Percentiles rank a stretch among this genome's conserved stretches.
phyloP scores from a whole-genome alignment of 1,284 basidiomycete species.

The Cerioporus squamosus region DNA sequence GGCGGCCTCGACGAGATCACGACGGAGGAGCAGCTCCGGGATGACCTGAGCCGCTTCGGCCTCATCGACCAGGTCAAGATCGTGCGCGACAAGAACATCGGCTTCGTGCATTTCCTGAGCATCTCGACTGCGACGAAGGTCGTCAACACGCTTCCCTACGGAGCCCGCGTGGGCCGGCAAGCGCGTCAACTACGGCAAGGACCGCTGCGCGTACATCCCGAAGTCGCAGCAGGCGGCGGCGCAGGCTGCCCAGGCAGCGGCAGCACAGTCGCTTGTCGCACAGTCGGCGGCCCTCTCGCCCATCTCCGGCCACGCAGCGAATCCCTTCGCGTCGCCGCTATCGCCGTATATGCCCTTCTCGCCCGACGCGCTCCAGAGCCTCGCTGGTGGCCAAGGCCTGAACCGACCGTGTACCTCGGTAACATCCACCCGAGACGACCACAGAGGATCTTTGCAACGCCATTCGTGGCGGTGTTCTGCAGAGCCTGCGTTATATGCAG shows the following conservation, averaged over 20 bases:
- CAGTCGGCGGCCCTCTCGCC: slow-evolving; percentile 52
- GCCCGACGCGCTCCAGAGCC: slow-evolving; percentile 47
- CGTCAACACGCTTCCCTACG: slow-evolving; percentile 83
- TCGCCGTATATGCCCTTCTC: slow-evolving; percentile 64
- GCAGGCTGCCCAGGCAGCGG: slow-evolving; percentile 81
- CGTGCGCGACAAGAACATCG: slow-evolving; percentile 96
- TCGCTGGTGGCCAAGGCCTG: slow-evolving; percentile 55
- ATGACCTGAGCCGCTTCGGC: slow-evolving; percentile 89
- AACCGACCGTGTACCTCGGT: slow-evolving; percentile 94
- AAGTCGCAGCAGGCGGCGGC: slow-evolving; percentile 87
- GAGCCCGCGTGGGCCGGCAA: slow-evolving; percentile 94
- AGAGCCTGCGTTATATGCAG: slow-evolving; percentile 89
- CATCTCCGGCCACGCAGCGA: slow-evolving; percentile 29
- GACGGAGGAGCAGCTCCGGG: slow-evolving; percentile 88
- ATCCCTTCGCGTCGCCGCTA: slow-evolving; percentile 49
- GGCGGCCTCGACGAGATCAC: slow-evolving; percentile 87
- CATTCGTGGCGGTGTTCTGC: slow-evolving; percentile 89
- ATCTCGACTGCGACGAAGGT: slow-evolving; percentile 94
- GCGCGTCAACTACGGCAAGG: slow-evolving; percentile 94
- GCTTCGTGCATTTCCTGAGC: slow-evolving; percentile 95
- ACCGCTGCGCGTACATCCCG: slow-evolving; percentile 93
- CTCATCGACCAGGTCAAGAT: slow-evolving; percentile 98
- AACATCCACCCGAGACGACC: slow-evolving; percentile 92
- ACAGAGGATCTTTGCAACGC: slow-evolving; percentile 94
- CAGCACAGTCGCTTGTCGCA: slow-evolving; percentile 77